These are phyloP conservation scores for Verticillium tricorpus DNA, from an alignment of 2,329 filamentous ascomycete species.

Conservation along the genomic window DNA sequence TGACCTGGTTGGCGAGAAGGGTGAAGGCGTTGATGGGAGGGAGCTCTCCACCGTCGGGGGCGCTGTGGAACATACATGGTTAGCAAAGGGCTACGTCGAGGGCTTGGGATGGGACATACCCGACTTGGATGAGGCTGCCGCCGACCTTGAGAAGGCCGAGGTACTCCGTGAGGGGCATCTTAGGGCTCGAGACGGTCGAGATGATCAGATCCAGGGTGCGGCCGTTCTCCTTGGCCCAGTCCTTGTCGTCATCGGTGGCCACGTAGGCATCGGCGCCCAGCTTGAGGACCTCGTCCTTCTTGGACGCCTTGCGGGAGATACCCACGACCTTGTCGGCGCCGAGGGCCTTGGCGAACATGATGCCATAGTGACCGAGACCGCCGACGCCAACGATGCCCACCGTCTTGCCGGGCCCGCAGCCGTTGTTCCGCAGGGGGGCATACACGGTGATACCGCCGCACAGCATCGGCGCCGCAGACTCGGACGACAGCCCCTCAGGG, in stretches of 20 bases:
- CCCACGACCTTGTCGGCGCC: slow-evolving; percentile 56
- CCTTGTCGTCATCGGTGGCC: slow-evolving; percentile 40
- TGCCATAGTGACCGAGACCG: slow-evolving; percentile 64
- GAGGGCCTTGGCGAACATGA: slow-evolving; percentile 64
- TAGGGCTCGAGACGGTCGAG: slow-evolving; percentile 44
- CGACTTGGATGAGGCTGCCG: slow-evolving; percentile 19
- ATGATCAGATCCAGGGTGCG: slow-evolving; percentile 54
- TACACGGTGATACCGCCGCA: slow-evolving; percentile 69
- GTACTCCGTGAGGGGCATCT: slow-evolving; percentile 52
- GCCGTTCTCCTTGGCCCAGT: slow-evolving; percentile 49
- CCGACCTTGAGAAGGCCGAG: slow-evolving; percentile 38
- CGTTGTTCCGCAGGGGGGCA: slow-evolving; percentile 56
- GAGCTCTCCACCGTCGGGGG: slow-evolving; percentile 32
- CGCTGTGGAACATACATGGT: slow-evolving; percentile 10
- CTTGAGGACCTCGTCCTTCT: slow-evolving; percentile 49
- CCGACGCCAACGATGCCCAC: slow-evolving; percentile 66
- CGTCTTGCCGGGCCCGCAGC: slow-evolving; percentile 60
- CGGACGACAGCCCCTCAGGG: slow-evolving; percentile 33
- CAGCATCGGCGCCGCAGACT: slow-evolving; percentile 57
- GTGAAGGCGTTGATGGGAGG: slow-evolving; percentile 17
- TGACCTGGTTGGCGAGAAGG: slow-evolving; percentile 41
- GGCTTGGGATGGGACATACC: slow-evolving; percentile 5
- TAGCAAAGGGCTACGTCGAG: not conserved
- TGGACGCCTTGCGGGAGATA: slow-evolving; percentile 50
- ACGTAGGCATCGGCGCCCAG: slow-evolving; percentile 52